Evolutionary conservation across 2,329 filamentous ascomycete genomes (phyloP).

Genomic region (Fusarium sp.): DNA sequence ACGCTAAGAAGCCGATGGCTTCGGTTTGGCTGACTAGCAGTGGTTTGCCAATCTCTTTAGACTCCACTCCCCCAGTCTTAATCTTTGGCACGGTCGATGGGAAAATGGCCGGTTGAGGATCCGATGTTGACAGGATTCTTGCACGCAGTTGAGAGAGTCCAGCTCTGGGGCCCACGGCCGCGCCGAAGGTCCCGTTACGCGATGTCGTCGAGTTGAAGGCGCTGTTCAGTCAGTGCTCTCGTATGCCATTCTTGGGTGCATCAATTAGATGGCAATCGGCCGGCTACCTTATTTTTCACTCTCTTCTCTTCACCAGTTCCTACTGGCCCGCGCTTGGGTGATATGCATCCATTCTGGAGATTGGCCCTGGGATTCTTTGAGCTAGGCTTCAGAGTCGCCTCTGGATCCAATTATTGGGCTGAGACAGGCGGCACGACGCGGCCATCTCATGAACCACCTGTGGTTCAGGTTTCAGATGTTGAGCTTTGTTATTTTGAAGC

Average conservation of each 20-base stretch:
- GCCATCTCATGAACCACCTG: constrained; percentile 43
- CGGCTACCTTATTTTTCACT: constrained; percentile 8
- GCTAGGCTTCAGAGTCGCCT: constrained; percentile 41
- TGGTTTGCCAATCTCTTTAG: constrained; percentile 40
- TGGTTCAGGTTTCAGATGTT: constrained; percentile 43
- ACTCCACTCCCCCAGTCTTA: constrained; percentile 38
- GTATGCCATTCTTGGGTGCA: neutral
- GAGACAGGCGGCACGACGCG: constrained; percentile 47
- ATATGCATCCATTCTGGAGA: constrained; percentile 33
- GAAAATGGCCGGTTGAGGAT: constrained; percentile 23
- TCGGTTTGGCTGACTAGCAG: constrained; percentile 40
- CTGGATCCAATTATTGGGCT: constrained; percentile 46
- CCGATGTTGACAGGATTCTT: constrained; percentile 7
- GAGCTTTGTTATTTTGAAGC: constrained; percentile 19
- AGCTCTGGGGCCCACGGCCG: constrained; percentile 7
- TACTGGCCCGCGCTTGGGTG: constrained; percentile 19
- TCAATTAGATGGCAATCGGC: neutral
- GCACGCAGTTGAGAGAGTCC: constrained; percentile 1
- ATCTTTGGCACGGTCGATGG: constrained; percentile 23
- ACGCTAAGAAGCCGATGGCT: constrained; percentile 43
- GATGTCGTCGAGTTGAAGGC: neutral
- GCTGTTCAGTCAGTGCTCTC: neutral
- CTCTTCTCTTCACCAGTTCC: constrained; percentile 21
- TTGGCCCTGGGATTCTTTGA: constrained; percentile 37
- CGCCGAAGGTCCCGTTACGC: neutral